These are phyloP conservation scores for Helicocarpus griseus DNA, from an alignment of 2,329 filamentous ascomycete species.

Conservation along the genomic window DNA sequence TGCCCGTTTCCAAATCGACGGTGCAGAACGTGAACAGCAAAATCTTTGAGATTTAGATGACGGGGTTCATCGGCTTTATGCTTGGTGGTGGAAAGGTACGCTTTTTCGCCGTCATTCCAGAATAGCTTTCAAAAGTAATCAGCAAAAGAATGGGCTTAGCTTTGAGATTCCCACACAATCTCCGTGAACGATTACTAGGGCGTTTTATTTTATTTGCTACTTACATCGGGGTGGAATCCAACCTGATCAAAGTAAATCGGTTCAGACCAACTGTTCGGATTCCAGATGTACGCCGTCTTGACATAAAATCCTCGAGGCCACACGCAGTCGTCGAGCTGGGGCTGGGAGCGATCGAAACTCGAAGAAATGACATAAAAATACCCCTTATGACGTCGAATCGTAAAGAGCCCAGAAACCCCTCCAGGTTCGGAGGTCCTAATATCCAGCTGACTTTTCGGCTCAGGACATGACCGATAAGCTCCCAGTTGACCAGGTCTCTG, in stretches of 20 bases:
- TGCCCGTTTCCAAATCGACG: slow-evolving; percentile 24
- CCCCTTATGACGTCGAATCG: slow-evolving; percentile 36
- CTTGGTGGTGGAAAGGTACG: slow-evolving; percentile 39
- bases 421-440: slow-evolving; percentile 25
- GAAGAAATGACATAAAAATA: slow-evolving; percentile 41
- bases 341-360: slow-evolving; percentile 33
- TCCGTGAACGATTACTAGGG: background rate
- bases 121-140: slow-evolving; percentile 36
- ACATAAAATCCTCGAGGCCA: slow-evolving; percentile 48
- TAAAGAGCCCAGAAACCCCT: slow-evolving; percentile 41
- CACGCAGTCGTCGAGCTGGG: slow-evolving; percentile 36
- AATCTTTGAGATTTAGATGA: slow-evolving; percentile 39
- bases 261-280: slow-evolving; percentile 43
- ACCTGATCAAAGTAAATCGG: slow-evolving; percentile 46
- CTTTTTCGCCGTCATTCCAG: slow-evolving; percentile 42
- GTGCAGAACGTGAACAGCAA: slow-evolving; percentile 34
- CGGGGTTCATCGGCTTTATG: slow-evolving; percentile 29
- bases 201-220: slow-evolving; percentile 8
- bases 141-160: background rate
- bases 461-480: slow-evolving; percentile 26
- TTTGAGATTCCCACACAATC: background rate
- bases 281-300: slow-evolving; percentile 44
- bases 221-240: slow-evolving; percentile 45
- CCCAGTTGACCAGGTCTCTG: slow-evolving; percentile 35
- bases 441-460: slow-evolving; percentile 25